Base-by-base conservation (phyloP, 768 basidiomycete genomes). In the Suillus spraguei region DNA sequence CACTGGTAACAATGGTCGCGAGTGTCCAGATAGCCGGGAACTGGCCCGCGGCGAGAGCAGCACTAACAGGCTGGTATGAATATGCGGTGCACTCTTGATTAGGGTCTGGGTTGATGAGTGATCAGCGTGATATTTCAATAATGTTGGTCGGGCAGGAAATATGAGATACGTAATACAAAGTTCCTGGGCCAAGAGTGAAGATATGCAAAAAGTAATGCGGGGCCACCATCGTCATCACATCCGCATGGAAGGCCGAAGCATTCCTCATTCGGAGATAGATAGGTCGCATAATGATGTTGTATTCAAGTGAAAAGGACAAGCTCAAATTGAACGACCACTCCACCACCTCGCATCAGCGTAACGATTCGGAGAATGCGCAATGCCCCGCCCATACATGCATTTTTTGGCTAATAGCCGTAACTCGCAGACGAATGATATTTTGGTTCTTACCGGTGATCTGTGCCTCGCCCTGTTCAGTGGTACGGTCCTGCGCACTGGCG, bases 11-110 rank as follows among this genome's bases (percentile, higher is more conserved):
- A 65, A 87, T 82, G 3, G 66, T 69, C 3, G 84, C 83, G 0
- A 73, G 66, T n/a, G 75, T 66, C 82, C 83, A 84, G 28, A 80
- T 69, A 7, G 76, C 8, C 3, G 85, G 85, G 68, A 84, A 86
- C 1, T 76, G 66, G 28, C 20, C 13, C 11, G 52, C 52, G 0
- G 72, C 38, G 8, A 78, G 20, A 2, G 76, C 72, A 7, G 72
- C 63, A 0, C 70, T 41, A 3, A 81, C 74, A 1, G 77, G 79
- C 4, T 76, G 63, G 60, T 84, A 80, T 60, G 68, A 68, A 69
- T 87, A 85, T 0, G 76, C 66, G 3, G 76, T 66, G 65, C 85
- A 87, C 64, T 84, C 83, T 42, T 52, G 33, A 46, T 65, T 70
- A 2, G 75, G 66, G 62, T 74, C 81, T 81, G 66, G 7, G 24